Evolutionary conservation across 352 stramenopile species (phyloP), one percentile per base, ranked within the genome.

Genomic region (Pythium rishiriense): DNA sequence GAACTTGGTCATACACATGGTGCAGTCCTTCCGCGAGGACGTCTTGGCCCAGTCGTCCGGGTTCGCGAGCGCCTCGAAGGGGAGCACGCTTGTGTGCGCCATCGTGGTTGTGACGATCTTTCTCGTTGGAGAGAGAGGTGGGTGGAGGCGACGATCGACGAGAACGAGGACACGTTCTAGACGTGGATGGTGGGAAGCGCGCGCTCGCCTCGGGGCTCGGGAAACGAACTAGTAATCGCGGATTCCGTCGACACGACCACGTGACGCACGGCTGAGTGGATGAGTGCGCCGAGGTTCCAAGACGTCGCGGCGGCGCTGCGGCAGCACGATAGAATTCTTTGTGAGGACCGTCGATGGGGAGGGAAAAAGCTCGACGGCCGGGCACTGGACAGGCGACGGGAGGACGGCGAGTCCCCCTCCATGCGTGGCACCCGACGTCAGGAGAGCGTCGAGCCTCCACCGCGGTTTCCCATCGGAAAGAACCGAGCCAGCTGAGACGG

Each of bases 1-100:
- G 52, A 68, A 68, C 52, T 68, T 68, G 61, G 35, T 62, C 41
- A 58, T 50, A 46, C 61, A 68, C 61, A 68, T 68, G 45, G 61
- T 62, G 35, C 61, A 68, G 46, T 68, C 62, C 37, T 58, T 58
- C 29, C 62, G 62, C 46, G 47, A 41, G 21, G 46, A 47, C 24
- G 53, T 31, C 39, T 69, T 63, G 45, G 64, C 62, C 62, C 53
- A 64, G 17, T 64, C 31, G 25, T 69, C 62, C 22, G 62, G 62
- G 45, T 64, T 64, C 6, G 54, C 62, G 10, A 69, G 62, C 62
- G 62, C 53, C 55, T 69, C 62, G 39, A 69, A 69, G 9, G 53
- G 53, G 14, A 69, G 31, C 15, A 69, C 54, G 19, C 41, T 61
- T 15, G 9, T 31, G 2, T 59, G 28, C 29, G 42, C 48, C 54